A percentile compares a stretch with the other conserved stretches of the same genome.
phyloP scores from a whole-genome alignment of 257 asterid genomes.

The Capsicum chinense region DNA sequence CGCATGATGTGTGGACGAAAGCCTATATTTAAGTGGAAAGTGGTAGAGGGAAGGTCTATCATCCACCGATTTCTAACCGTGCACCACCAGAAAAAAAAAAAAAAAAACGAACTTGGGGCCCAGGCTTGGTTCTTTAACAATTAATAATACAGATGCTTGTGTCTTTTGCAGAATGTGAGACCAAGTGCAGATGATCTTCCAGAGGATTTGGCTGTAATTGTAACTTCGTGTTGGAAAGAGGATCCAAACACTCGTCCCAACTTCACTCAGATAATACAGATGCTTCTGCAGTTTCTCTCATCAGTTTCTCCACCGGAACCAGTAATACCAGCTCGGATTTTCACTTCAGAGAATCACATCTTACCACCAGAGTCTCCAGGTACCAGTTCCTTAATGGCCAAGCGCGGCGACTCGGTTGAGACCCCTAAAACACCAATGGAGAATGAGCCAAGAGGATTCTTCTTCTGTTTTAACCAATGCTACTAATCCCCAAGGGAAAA shows the following conservation, averaged over 20 bases:
- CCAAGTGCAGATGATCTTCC: conserved; percentile 89
- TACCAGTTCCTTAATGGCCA: conserved; percentile 82
- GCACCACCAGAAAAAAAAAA: background rate
- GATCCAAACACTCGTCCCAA: conserved; percentile 85
- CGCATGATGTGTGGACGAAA: background rate
- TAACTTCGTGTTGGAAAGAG: conserved; percentile 93
- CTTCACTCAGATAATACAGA: conserved; percentile 86
- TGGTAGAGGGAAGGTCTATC: background rate
- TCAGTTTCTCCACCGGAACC: conserved; percentile 72
- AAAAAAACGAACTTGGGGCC: background rate
- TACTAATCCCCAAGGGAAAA: conserved; percentile 36
- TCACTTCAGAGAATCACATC: conserved; percentile 63
- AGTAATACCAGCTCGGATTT: conserved; percentile 56
- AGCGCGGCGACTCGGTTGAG: conserved; percentile 56
- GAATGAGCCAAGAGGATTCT: conserved; percentile 53
- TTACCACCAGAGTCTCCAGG: conserved; percentile 96
- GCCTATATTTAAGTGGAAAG: background rate
- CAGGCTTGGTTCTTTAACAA: background rate
- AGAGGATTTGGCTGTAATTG: conserved; percentile 69
- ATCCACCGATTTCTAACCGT: background rate
- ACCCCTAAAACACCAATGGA: conserved; percentile 56
- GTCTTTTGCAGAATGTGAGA: conserved; percentile 69
- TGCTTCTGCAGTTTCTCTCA: conserved; percentile 84
- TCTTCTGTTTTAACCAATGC: conserved; percentile 75
- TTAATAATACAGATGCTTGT: background rate